Percentiles rank a stretch among this genome's conserved stretches.
Conservation (phyloP, 202 grass and related monocot genomes). For the Zoysia matrella region DNA sequence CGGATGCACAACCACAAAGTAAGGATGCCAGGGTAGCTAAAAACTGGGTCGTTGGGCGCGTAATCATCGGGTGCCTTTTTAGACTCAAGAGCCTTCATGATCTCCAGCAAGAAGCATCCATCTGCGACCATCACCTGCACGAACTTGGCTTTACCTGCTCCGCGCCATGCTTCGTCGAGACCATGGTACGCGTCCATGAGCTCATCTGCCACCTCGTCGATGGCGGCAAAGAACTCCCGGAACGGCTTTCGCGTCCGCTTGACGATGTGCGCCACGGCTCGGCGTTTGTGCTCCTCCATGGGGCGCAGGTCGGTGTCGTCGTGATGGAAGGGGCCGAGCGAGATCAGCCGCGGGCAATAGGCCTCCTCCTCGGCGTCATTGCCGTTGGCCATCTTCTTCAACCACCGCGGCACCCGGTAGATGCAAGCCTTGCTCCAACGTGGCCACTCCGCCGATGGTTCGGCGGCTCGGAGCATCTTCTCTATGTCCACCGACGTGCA, state of each 20-base stretch:
- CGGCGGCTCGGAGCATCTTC: neutral
- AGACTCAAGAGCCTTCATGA: neutral
- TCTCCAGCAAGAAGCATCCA: conserved; percentile 40
- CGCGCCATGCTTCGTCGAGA: conserved; percentile 34
- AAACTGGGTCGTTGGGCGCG: conserved; percentile 52
- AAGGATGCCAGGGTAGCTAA: conserved; percentile 11
- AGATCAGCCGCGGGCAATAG: conserved; percentile 54
- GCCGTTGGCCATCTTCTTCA: neutral
- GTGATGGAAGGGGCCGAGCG: conserved; percentile 63
- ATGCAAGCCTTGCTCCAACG: neutral
- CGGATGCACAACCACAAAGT: neutral
- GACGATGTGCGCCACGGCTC: conserved; percentile 54
- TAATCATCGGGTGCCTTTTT: conserved; percentile 29
- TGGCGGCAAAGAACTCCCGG: conserved; percentile 3
- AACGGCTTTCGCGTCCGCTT: conserved; percentile 32
- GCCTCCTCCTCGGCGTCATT: neutral
- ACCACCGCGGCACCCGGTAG: neutral
- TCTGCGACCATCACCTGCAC: conserved; percentile 50
- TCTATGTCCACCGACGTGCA: neutral
- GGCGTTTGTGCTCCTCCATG: conserved; percentile 67
- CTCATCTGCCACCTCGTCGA: conserved; percentile 22
- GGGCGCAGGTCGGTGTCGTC: neutral
- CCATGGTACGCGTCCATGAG: conserved; percentile 44
- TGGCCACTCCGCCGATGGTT: neutral
- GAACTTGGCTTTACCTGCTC: neutral